Conservation (phyloP, 2,329 filamentous ascomycete genomes). For the Talaromyces sp. region DNA sequence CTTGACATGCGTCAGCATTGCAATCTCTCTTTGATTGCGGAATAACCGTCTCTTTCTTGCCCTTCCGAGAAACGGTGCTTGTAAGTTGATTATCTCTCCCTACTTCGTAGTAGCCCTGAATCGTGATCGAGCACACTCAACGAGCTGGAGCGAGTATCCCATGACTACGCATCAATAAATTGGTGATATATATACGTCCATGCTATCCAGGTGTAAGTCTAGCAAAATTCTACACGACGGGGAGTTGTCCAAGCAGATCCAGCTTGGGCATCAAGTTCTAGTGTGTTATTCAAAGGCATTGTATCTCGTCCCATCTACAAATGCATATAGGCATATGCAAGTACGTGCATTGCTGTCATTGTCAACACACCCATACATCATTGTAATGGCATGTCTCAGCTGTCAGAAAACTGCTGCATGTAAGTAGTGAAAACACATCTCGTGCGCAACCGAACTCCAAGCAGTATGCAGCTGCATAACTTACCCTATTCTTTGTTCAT, state of each 20-base stretch:
- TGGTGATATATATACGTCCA: neutral
- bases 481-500: neutral
- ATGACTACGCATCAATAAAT: neutral
- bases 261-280: neutral
- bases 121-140: neutral
- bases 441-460: neutral
- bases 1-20: neutral
- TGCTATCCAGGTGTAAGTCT: neutral
- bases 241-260: neutral
- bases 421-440: neutral
- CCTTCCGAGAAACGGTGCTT: neutral
- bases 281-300: neutral
- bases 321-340: neutral
- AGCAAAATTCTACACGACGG: neutral
- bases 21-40: neutral
- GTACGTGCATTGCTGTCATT: neutral
- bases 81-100: neutral
- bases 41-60: neutral
- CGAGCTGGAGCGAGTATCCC: neutral
- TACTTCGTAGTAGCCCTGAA: neutral
- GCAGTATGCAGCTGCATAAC: neutral
- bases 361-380: neutral
- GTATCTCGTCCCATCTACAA: neutral
- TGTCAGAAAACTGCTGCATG: neutral
- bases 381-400: neutral